These are phyloP conservation scores for Vitis cinerea DNA, from an alignment of 164 flowering plant species.

Conservation along the genomic window DNA sequence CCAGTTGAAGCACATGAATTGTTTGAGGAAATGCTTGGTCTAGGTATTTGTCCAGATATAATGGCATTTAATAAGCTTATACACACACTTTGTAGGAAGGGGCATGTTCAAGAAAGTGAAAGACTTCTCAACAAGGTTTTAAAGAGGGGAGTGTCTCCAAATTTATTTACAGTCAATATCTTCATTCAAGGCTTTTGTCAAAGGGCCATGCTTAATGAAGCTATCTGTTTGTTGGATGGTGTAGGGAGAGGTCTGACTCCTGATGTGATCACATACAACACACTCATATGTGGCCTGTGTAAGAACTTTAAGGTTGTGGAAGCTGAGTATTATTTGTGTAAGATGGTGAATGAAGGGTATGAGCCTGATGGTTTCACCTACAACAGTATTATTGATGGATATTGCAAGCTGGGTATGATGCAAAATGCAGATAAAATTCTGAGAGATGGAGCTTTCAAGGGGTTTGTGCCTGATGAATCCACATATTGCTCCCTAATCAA, in stretches of 20 bases:
- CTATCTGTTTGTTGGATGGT: conserved; percentile 44
- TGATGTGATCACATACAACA: conserved; percentile 81
- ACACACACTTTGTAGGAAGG: conserved; percentile 60
- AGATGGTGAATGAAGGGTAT: conserved; percentile 74
- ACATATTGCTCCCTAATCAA: conserved; percentile 71
- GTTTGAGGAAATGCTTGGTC: conserved; percentile 70
- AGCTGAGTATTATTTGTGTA: conserved; percentile 65
- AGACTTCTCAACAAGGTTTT: conserved; percentile 67
- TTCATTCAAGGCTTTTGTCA: conserved; percentile 76
- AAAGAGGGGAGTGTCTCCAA: conserved; percentile 70
- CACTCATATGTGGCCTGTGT: conserved; percentile 75
- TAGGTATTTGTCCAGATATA: conserved; percentile 54
- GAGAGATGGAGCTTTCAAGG: conserved; percentile 59
- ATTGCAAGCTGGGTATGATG: conserved; percentile 66
- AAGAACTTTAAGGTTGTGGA: conserved; percentile 56
- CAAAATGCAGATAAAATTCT: conserved; percentile 65
- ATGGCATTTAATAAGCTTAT: conserved; percentile 77
- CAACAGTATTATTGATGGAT: conserved; percentile 73
- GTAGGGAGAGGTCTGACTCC: conserved; percentile 48
- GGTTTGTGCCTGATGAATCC: conserved; percentile 72
- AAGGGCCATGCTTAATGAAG: conserved; percentile 39
- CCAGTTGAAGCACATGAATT: conserved; percentile 51
- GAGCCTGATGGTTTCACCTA: conserved; percentile 77
- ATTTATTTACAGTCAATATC: conserved; percentile 73
- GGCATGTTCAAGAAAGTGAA: conserved; percentile 60